Percentiles rank a stretch among this genome's conserved stretches.
Evolutionary conservation across 768 basidiomycete genomes (phyloP).

Genomic region (Cystoderma amianthinum): DNA sequence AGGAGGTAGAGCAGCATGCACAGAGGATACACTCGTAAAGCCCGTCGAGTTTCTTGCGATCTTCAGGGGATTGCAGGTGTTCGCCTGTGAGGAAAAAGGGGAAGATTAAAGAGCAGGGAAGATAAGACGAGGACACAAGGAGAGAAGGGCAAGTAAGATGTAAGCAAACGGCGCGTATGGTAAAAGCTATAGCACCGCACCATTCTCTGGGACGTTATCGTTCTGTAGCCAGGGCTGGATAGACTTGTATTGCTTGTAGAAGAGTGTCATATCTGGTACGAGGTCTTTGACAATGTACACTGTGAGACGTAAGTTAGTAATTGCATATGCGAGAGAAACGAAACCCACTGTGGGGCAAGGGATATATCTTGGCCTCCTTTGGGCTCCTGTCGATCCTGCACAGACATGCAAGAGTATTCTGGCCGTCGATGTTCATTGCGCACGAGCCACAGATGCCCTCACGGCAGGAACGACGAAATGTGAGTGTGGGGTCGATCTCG

Average conservation of each 20-base stretch:
- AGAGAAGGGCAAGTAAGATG: too few relatives aligned
- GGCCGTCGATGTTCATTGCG: constrained; percentile 98
- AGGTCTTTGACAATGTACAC: constrained; percentile 99
- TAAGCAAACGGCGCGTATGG: background rate
- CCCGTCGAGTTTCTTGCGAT: constrained; percentile 92
- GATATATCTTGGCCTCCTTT: constrained; percentile 90
- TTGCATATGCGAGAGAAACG: background rate
- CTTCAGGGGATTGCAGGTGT: constrained; percentile 84
- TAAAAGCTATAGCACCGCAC: constrained; percentile 11
- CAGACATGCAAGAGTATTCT: constrained; percentile 96
- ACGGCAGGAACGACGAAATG: constrained; percentile 89
- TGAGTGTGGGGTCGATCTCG: constrained; percentile 93
- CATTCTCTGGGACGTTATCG: constrained; percentile 78
- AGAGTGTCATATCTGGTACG: constrained; percentile 83
- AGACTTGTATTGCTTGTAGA: constrained; percentile 99
- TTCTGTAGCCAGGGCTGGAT: constrained; percentile 96
- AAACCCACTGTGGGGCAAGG: constrained; percentile 85
- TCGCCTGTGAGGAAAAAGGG: constrained; percentile 37
- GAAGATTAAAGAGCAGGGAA: background rate
- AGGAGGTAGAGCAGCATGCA: constrained; percentile 96
- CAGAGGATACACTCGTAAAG: constrained; percentile 98
- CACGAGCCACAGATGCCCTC: constrained; percentile 98
- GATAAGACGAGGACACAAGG: background rate
- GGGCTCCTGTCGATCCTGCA: constrained; percentile 84
- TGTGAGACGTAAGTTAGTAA: constrained; percentile 18